A percentile compares a stretch with the other conserved stretches of the same genome.
Conservation (phyloP, 192 early-diverging fungal genomes). For the Obelidium mucronatum region DNA sequence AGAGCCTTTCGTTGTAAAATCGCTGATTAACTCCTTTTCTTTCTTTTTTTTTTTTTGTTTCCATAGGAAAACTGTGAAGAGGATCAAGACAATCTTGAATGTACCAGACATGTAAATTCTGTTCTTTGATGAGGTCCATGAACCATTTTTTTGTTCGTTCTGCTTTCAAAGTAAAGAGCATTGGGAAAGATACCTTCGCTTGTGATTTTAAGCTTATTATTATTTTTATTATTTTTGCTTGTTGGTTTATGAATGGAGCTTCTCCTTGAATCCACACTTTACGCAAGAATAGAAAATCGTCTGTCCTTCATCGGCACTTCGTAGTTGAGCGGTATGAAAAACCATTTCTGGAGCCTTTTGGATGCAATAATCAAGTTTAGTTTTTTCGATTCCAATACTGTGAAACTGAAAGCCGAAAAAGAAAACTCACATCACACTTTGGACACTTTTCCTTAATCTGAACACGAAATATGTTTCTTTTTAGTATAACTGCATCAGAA, state of each 20-base stretch:
- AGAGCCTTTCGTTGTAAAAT: neutral
- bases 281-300: constrained; percentile 99
- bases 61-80: constrained; percentile 37
- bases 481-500: neutral
- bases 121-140: neutral
- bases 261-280: constrained; percentile 84
- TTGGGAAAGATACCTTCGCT: no score
- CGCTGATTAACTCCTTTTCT: neutral
- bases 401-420: neutral
- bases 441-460: constrained; percentile 96
- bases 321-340: constrained; percentile 95
- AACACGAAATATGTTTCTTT: neutral
- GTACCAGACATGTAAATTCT: constrained; percentile 28
- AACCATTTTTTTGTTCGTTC: neutral
- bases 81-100: constrained; percentile 31
- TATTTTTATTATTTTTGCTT: no score
- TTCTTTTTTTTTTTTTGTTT: neutral
- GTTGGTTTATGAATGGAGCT: constrained; percentile 3
- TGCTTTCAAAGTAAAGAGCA: neutral
- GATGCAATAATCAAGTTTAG: neutral
- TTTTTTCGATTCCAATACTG: no score
- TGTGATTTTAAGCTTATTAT: no score
- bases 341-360: constrained; percentile 80
- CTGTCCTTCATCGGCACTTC: constrained; percentile 99
- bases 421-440: constrained; percentile 73